A percentile compares a stretch with the other conserved stretches of the same genome.
These are phyloP conservation scores for Neocallimastix lanati DNA, from an alignment of 192 early-diverging fungal genomes.

Conservation along the genomic window DNA sequence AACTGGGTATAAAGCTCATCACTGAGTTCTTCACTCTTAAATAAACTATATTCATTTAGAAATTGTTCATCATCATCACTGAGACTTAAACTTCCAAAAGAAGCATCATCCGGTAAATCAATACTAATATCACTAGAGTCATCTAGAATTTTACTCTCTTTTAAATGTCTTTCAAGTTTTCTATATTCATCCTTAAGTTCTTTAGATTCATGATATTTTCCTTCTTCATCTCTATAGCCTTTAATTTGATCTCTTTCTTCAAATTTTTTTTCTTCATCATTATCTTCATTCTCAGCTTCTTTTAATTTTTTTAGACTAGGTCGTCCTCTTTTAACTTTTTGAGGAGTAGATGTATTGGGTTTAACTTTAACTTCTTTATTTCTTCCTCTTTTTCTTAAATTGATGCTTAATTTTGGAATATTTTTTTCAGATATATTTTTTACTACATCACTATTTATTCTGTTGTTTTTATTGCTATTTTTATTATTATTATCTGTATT, in stretches of 20 bases:
- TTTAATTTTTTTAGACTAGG: too few species aligned
- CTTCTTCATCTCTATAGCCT: not conserved
- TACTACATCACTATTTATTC: too few species aligned
- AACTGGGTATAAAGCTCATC: not conserved
- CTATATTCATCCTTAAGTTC: not conserved
- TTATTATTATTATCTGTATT: too few species aligned
- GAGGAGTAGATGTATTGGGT: too few species aligned
- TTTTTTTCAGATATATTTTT: too few species aligned
- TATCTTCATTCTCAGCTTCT: too few species aligned
- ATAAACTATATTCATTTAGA: not conserved
- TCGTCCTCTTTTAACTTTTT: too few species aligned
- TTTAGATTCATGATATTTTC: not conserved
- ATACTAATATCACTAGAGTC: not conserved
- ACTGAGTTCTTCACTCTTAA: not conserved
- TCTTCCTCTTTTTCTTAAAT: too few species aligned
- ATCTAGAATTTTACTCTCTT: not conserved
- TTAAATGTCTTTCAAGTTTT: not conserved
- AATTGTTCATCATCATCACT: not conserved
- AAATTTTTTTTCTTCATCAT: not conserved
- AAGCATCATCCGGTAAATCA: not conserved
- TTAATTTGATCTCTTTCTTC: not conserved
- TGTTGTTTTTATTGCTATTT: too few species aligned
- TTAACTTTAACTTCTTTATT: too few species aligned
- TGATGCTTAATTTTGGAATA: too few species aligned
- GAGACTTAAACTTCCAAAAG: not conserved